These are phyloP conservation scores for Coffea humblotiana DNA, from an alignment of 305 asterid species.

Conservation along the genomic window DNA sequence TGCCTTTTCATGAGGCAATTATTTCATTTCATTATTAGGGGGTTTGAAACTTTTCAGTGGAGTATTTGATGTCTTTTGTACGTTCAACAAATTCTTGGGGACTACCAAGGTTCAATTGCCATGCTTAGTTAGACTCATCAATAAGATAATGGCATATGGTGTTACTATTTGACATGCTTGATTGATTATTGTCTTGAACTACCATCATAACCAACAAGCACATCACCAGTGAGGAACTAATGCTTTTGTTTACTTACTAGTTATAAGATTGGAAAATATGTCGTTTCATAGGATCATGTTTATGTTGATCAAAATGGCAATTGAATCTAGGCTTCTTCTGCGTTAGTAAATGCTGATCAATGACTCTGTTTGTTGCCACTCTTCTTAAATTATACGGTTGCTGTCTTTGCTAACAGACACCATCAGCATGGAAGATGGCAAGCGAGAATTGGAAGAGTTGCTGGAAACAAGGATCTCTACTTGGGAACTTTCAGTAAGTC, in stretches of 20 bases:
- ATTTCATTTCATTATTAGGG: background rate
- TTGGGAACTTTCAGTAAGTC: conserved; percentile 81
- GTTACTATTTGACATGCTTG: background rate
- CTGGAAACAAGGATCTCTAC: conserved; percentile 86
- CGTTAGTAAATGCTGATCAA: background rate
- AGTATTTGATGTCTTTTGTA: background rate
- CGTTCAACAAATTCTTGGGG: background rate
- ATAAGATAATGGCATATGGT: background rate
- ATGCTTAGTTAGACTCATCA: background rate
- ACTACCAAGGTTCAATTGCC: background rate
- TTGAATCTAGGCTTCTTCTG: background rate
- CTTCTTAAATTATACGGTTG: background rate
- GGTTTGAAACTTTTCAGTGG: background rate
- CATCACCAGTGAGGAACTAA: background rate
- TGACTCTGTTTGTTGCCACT: background rate
- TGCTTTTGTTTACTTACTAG: background rate
- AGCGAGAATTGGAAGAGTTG: conserved; percentile 87
- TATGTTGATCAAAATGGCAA: background rate
- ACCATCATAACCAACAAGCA: background rate
- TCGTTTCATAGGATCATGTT: background rate
- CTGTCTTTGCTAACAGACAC: conserved; percentile 41
- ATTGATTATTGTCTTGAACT: background rate
- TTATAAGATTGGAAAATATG: background rate
- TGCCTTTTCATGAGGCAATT: too few relatives aligned
- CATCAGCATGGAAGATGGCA: conserved; percentile 96